Percentiles rank a stretch among this genome's conserved stretches.
Conservation (phyloP, 2,329 filamentous ascomycete genomes). For the Thermomyces lanuginosus region DNA sequence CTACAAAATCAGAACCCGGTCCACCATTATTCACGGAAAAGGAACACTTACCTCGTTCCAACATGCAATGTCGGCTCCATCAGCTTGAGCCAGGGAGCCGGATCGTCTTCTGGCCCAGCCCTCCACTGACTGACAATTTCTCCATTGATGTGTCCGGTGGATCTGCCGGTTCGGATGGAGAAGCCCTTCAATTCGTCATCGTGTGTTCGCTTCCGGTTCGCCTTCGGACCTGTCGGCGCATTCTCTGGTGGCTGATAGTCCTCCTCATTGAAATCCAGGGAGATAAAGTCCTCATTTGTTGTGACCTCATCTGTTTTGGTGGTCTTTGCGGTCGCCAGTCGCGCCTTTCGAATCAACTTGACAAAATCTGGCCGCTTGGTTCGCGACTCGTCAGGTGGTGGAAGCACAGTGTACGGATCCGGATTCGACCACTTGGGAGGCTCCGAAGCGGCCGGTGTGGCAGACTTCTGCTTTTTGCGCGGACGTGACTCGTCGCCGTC, state of each 20-base stretch:
- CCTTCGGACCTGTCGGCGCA: conserved; percentile 22
- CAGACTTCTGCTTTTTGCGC: conserved; percentile 20
- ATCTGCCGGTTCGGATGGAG: conserved; percentile 32
- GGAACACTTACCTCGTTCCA: conserved; percentile 16
- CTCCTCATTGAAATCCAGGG: conserved; percentile 51
- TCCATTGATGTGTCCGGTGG: conserved; percentile 20
- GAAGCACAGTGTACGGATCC: conserved; percentile 78
- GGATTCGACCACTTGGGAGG: conserved; percentile 85
- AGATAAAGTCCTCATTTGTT: conserved; percentile 68
- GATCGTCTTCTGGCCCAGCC: conserved; percentile 22
- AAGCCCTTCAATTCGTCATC: conserved; percentile 51
- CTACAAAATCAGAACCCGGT: conserved; percentile 28
- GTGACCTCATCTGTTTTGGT: conserved; percentile 39
- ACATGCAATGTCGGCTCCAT: conserved; percentile 17
- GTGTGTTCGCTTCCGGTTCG: conserved; percentile 49
- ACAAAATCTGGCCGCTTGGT: conserved; percentile 75
- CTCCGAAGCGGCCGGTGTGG: conserved; percentile 7
- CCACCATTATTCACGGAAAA: not conserved
- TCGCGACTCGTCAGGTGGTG: conserved; percentile 56
- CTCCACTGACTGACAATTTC: conserved; percentile 39
- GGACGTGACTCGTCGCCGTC: conserved; percentile 18
- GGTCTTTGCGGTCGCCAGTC: conserved; percentile 39
- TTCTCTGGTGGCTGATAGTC: conserved; percentile 18
- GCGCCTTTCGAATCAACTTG: conserved; percentile 78
- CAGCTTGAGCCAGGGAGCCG: conserved; percentile 45